Conservation (phyloP, 345 rosid species). For the Punica granatum region DNA sequence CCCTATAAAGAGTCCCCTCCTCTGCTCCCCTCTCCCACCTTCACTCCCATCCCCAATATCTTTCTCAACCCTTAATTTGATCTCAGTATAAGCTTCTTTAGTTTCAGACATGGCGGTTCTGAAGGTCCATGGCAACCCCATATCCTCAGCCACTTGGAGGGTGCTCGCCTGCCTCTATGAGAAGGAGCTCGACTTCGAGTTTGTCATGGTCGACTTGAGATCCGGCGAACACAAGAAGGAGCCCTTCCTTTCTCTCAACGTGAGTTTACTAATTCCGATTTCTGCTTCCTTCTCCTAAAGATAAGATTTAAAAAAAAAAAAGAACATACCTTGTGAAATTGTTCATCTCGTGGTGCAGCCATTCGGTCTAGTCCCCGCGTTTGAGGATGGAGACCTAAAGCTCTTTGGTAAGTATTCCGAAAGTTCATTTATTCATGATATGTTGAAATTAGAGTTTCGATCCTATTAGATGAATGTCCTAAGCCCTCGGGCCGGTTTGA, state of each 20-base stretch:
- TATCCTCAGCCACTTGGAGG: constrained; percentile 12
- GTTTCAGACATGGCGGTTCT: constrained; percentile 3
- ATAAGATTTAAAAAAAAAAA: too few species aligned
- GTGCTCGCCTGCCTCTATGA: constrained; percentile 21
- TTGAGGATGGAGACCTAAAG: constrained; percentile 62
- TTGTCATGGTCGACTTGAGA: constrained; percentile 15
- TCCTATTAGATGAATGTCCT: too few species aligned
- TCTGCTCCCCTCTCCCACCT: too few species aligned
- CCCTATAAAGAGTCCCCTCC: neutral
- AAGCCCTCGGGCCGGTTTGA: too few species aligned
- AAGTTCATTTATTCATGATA: too few species aligned
- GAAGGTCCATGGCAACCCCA: constrained; percentile 11
- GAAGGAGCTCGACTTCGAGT: constrained; percentile 23
- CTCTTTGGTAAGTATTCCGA: constrained; percentile 71
- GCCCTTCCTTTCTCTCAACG: constrained; percentile 11
- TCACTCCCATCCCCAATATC: neutral
- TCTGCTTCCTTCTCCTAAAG: too few species aligned
- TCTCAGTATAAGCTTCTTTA: neutral
- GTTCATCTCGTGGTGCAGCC: constrained; percentile 38
- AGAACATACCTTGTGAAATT: too few species aligned
- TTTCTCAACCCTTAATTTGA: neutral
- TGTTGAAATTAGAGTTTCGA: too few species aligned
- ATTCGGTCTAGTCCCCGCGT: constrained; percentile 71
- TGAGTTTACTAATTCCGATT: too few species aligned
- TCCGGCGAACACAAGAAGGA: constrained; percentile 24